Evolutionary conservation across 441 rosid genomes (phyloP).

Genomic region (Erodium texanum): DNA sequence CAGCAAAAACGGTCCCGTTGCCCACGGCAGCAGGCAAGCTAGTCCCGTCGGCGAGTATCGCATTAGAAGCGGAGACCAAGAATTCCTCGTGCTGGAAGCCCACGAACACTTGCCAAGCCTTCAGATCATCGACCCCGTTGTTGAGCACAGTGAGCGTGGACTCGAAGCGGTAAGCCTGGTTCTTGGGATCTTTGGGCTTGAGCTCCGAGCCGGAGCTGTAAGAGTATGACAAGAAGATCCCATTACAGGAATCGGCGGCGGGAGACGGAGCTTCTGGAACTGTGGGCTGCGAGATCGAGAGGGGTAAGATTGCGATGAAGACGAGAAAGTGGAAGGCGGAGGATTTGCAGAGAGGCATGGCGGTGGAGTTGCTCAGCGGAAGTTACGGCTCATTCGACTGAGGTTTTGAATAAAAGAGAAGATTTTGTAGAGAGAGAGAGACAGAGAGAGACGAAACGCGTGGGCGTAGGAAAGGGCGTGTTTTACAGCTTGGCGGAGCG

Average conservation of each 20-base stretch:
- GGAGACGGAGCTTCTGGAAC: slow-evolving; percentile 47
- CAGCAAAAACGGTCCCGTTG: slow-evolving; percentile 67
- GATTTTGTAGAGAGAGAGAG: neutral
- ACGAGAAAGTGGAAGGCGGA: slow-evolving; percentile 16
- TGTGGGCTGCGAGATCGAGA: slow-evolving; percentile 30
- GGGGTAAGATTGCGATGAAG: slow-evolving; percentile 13
- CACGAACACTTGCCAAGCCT: slow-evolving; percentile 68
- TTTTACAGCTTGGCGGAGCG: neutral
- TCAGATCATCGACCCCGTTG: slow-evolving; percentile 57
- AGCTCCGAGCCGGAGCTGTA: slow-evolving; percentile 41
- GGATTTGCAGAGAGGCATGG: slow-evolving; percentile 20
- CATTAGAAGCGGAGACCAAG: slow-evolving; percentile 64
- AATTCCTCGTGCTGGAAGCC: slow-evolving; percentile 60
- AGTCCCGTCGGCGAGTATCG: slow-evolving; percentile 59
- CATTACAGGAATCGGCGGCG: slow-evolving; percentile 56
- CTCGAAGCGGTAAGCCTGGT: slow-evolving; percentile 76
- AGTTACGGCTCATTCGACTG: neutral
- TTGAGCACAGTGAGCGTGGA: slow-evolving; percentile 62
- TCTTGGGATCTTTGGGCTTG: slow-evolving; percentile 42
- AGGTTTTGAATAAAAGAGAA: neutral
- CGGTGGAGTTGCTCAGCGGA: neutral
- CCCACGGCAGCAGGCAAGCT: slow-evolving; percentile 53
- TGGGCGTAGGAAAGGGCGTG: neutral
- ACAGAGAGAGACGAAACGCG: neutral
- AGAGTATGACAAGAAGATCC: slow-evolving; percentile 54